These are phyloP conservation scores for Tetrastigma voinierianum DNA, from an alignment of 164 flowering plant genomes.

Conservation along the genomic window DNA sequence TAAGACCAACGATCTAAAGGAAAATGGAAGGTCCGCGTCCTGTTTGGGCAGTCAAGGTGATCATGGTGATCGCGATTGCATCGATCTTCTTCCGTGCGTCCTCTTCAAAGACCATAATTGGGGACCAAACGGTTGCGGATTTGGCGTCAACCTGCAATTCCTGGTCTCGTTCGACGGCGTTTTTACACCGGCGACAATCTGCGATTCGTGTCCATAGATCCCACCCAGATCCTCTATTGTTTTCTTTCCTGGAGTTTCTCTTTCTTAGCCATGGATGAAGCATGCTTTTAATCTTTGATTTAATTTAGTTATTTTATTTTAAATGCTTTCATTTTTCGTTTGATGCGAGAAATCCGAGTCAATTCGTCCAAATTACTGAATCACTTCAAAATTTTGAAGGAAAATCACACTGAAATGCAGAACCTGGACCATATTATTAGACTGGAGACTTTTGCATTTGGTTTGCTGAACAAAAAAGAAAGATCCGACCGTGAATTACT, in stretches of 20 bases:
- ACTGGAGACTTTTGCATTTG: no score
- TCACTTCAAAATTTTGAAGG: no score
- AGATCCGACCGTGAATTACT: no score
- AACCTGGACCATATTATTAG: no score
- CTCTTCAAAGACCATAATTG: no score
- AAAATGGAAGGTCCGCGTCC: slow-evolving; percentile 2
- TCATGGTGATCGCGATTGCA: slow-evolving; percentile 19
- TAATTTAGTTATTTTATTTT: no score
- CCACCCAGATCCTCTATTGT: not conserved
- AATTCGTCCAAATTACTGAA: no score
- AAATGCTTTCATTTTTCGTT: no score
- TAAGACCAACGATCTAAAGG: not conserved
- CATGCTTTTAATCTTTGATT: no score
- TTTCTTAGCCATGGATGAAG: not conserved
- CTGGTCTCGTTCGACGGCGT: slow-evolving; percentile 27
- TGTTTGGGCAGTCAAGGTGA: slow-evolving; percentile 21
- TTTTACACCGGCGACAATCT: slow-evolving; percentile 36
- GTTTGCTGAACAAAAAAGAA: no score
- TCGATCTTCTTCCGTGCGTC: slow-evolving; percentile 28
- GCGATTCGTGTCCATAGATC: slow-evolving; percentile 18
- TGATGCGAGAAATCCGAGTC: no score
- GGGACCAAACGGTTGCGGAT: slow-evolving; percentile 45
- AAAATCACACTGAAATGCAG: no score
- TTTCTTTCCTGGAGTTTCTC: not conserved
- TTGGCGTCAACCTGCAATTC: slow-evolving; percentile 29